These are phyloP conservation scores for Cystobasidium ongulense DNA, from an alignment of 768 basidiomycete genomes.

Conservation along the genomic window DNA sequence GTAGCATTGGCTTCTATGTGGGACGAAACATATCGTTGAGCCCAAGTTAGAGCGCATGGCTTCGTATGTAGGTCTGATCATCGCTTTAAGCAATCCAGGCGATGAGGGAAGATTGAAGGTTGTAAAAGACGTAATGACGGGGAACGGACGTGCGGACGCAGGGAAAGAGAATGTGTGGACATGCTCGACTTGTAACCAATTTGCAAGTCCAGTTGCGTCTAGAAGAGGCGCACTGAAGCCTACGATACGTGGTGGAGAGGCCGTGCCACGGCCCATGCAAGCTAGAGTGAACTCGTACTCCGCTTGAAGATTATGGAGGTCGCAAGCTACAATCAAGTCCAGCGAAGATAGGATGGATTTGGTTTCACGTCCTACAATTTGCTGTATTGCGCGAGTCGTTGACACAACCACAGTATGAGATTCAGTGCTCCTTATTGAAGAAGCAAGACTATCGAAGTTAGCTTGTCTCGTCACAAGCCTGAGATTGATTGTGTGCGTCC, in stretches of 20 bases:
- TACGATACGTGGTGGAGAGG: constrained; percentile 61
- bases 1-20: constrained; percentile 69
- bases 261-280: constrained; percentile 54
- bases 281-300: constrained; percentile 76
- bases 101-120: constrained; percentile 82
- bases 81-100: constrained; percentile 73
- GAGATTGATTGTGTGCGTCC: neutral
- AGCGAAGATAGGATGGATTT: constrained; percentile 48
- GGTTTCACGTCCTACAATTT: constrained; percentile 18
- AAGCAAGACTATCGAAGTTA: neutral
- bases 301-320: constrained; percentile 71
- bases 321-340: constrained; percentile 68
- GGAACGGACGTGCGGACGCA: constrained; percentile 72
- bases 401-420: constrained; percentile 38
- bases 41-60: constrained; percentile 52
- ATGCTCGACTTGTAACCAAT: constrained; percentile 69
- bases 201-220: constrained; percentile 69
- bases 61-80: constrained; percentile 79
- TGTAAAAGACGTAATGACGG: constrained; percentile 59
- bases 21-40: constrained; percentile 70
- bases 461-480: neutral
- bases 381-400: constrained; percentile 40
- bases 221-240: constrained; percentile 70
- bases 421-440: neutral
- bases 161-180: constrained; percentile 64